phyloP scores from a whole-genome alignment of 352 stramenopile species.

The Globisporangium okanoganense region DNA sequence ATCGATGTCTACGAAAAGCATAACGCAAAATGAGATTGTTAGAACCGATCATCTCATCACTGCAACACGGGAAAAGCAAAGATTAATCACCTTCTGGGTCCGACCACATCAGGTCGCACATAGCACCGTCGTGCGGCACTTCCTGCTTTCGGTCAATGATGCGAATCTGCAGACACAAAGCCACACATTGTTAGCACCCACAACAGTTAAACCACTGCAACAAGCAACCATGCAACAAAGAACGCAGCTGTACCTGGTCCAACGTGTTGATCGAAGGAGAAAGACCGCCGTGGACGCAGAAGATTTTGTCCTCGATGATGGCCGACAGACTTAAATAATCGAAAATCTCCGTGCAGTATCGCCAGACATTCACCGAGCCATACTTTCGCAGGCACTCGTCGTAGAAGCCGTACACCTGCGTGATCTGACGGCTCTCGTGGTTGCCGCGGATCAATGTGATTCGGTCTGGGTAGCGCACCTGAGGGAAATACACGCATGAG shows the following conservation, averaged over 20 bases:
- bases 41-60: constrained; percentile 55
- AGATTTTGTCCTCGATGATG: constrained; percentile 99
- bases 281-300: constrained; percentile 99
- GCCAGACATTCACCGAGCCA: constrained; percentile 97
- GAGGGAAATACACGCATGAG: not conserved
- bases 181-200: not conserved
- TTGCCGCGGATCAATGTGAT: constrained; percentile 97
- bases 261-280: constrained; percentile 90
- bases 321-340: constrained; percentile 98
- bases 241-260: constrained; percentile 54
- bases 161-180: constrained; percentile 39
- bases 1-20: constrained; percentile 89
- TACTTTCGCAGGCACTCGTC: constrained; percentile 74
- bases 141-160: constrained; percentile 98
- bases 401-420: constrained; percentile 55
- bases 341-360: constrained; percentile 99
- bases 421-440: constrained; percentile 45
- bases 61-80: not conserved
- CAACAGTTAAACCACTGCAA: constrained; percentile 3
- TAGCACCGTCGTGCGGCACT: constrained; percentile 97
- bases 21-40: not conserved
- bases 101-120: constrained; percentile 98
- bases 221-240: not conserved
- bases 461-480: constrained; percentile 96
- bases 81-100: constrained; percentile 80